Percentiles rank a stretch among this genome's conserved stretches.
phyloP scores from a whole-genome alignment of 1,139 yeast species.

The Candida dubliniensis region DNA sequence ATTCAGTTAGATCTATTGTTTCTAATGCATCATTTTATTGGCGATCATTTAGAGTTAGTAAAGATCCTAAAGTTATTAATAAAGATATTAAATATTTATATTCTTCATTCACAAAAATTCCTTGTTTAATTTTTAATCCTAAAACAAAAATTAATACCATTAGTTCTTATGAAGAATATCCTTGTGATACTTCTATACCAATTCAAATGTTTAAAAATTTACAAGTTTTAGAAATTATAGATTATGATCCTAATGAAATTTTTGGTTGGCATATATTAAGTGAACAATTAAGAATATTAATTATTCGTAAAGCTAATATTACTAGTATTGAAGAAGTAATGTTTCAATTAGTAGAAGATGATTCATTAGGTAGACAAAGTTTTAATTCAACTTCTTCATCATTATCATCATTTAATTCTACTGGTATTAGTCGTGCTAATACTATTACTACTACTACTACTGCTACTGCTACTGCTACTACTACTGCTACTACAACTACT shows the following conservation, averaged over 20 bases:
- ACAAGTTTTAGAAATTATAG: slow-evolving; percentile 59
- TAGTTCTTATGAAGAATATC: slow-evolving; percentile 65
- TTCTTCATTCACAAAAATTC: slow-evolving; percentile 66
- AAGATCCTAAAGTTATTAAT: slow-evolving; percentile 44
- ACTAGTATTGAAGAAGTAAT: slow-evolving; percentile 52
- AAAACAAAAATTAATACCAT: slow-evolving; percentile 57
- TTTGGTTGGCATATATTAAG: slow-evolving; percentile 65
- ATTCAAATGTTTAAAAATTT: slow-evolving; percentile 58
- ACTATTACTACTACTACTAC: too few relatives aligned
- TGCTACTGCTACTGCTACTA: slow-evolving; percentile 23
- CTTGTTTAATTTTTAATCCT: slow-evolving; percentile 61
- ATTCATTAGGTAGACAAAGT: slow-evolving; percentile 48
- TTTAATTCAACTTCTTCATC: slow-evolving; percentile 25
- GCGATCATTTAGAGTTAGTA: slow-evolving; percentile 37
- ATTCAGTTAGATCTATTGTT: slow-evolving; percentile 59
- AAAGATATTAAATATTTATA: slow-evolving; percentile 58
- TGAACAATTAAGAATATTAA: slow-evolving; percentile 55
- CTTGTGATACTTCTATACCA: slow-evolving; percentile 71
- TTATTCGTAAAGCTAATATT: slow-evolving; percentile 51
- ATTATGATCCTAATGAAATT: slow-evolving; percentile 62
- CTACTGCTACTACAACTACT: slow-evolving; percentile 23
- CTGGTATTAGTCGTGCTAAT: slow-evolving; percentile 31
- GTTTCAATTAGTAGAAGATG: slow-evolving; percentile 54
- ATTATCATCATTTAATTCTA: slow-evolving; percentile 13
- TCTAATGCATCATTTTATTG: slow-evolving; percentile 47